A percentile compares a stretch with the other conserved stretches of the same genome.
Conservation (phyloP, 441 rosid species). For the Euphorbia celastroides region DNA sequence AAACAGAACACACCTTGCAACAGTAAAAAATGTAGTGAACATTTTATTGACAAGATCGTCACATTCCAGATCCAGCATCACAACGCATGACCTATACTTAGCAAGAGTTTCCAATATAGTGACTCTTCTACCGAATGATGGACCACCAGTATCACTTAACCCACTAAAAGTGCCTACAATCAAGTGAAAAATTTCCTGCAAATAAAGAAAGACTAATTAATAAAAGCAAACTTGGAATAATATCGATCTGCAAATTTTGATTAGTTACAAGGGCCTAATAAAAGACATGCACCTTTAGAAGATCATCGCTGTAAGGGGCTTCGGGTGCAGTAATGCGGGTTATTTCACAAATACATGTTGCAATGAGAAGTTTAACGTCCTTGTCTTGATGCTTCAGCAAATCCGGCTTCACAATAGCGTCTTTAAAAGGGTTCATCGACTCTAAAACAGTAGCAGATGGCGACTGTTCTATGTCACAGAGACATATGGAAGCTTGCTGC, state of each 20-base stretch:
- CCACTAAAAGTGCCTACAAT: constrained; percentile 66
- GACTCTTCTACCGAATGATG: constrained; percentile 67
- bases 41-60: constrained; percentile 74
- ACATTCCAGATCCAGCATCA: constrained; percentile 99
- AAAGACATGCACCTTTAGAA: constrained; percentile 65
- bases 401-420: constrained; percentile 80
- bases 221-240: not conserved
- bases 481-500: constrained; percentile 93
- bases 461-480: constrained; percentile 85
- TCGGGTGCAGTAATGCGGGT: constrained; percentile 99
- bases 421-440: constrained; percentile 79
- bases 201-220: constrained; percentile 22
- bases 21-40: constrained; percentile 86
- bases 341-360: constrained; percentile 94
- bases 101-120: constrained; percentile 95
- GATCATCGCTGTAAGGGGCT: constrained; percentile 88
- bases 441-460: constrained; percentile 62
- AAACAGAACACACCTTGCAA: constrained; percentile 71
- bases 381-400: constrained; percentile 91
- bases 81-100: constrained; percentile 91
- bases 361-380: constrained; percentile 96
- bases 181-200: constrained; percentile 43
- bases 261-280: constrained; percentile 14
- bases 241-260: not conserved
- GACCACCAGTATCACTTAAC: constrained; percentile 61